Evolutionary conservation across 2,329 filamentous ascomycete species (phyloP).

Genomic region (Blumeria graminis): DNA sequence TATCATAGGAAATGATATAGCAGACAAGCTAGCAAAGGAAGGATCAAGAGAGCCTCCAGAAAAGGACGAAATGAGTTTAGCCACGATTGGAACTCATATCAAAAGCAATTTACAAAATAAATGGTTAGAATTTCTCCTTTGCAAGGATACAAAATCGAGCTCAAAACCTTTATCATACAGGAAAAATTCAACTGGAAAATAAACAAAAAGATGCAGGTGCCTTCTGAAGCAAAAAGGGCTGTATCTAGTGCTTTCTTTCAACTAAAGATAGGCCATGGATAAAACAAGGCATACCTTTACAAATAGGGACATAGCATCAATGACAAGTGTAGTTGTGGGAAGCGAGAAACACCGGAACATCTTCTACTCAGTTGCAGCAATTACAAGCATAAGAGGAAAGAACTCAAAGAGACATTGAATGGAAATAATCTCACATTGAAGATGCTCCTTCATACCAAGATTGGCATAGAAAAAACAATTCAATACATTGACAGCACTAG

Average conservation of each 20-base stretch:
- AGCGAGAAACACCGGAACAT: background rate
- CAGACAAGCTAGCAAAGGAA: background rate
- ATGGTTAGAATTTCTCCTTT: background rate
- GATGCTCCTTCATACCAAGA: background rate
- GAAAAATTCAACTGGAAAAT: background rate
- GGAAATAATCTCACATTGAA: background rate
- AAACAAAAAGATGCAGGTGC: background rate
- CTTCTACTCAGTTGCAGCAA: background rate
- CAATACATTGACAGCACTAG: background rate
- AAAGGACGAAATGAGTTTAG: background rate
- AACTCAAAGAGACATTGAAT: background rate
- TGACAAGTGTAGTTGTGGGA: background rate
- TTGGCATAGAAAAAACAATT: background rate
- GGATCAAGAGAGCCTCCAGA: too few species aligned
- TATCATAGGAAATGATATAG: background rate
- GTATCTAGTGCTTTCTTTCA: background rate
- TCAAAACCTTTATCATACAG: background rate
- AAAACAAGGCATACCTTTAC: background rate
- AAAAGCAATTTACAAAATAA: background rate
- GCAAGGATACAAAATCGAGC: background rate
- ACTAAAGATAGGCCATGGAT: background rate
- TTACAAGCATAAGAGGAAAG: background rate
- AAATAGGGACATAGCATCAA: background rate
- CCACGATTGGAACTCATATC: background rate
- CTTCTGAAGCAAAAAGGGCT: background rate